A percentile compares a stretch with the other conserved stretches of the same genome.
phyloP scores from a whole-genome alignment of 352 stramenopile species.

The Phytopythium mirpurense region DNA sequence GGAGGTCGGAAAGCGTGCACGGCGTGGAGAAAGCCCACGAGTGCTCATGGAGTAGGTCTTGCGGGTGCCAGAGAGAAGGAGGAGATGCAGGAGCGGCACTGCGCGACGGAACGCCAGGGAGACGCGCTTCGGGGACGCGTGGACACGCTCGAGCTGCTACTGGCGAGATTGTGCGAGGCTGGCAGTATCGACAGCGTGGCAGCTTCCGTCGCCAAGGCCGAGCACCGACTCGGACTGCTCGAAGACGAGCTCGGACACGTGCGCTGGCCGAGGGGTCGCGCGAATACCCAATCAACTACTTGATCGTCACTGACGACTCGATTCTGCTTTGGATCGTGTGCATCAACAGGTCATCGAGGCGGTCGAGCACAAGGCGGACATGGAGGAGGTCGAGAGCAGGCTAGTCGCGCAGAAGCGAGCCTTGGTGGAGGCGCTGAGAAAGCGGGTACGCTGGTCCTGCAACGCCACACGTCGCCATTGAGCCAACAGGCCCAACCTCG shows the following conservation, averaged over 20 bases:
- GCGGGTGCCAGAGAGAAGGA: slow-evolving; percentile 15
- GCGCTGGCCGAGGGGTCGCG: not conserved
- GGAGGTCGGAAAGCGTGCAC: slow-evolving; percentile 11
- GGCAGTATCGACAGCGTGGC: not conserved
- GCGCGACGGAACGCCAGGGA: slow-evolving; percentile 5
- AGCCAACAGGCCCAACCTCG: not conserved
- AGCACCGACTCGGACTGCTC: slow-evolving; percentile 33
- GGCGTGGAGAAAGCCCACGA: no score
- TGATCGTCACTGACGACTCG: not conserved
- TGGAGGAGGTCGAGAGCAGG: slow-evolving; percentile 13
- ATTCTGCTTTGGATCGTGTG: not conserved
- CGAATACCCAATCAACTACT: not conserved
- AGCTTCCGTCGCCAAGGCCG: slow-evolving; percentile 12
- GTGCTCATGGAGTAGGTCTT: not conserved
- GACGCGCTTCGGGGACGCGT: slow-evolving; percentile 11
- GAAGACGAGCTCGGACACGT: slow-evolving; percentile 58
- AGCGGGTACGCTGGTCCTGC: slow-evolving; percentile 21
- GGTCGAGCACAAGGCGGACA: slow-evolving; percentile 47
- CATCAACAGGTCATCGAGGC: slow-evolving; percentile 24
- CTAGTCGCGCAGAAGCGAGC: slow-evolving; percentile 19
- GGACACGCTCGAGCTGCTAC: slow-evolving; percentile 4
- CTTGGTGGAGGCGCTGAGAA: slow-evolving; percentile 36
- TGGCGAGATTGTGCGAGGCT: slow-evolving; percentile 14
- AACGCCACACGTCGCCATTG: not conserved
- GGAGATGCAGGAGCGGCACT: not conserved